A percentile compares a stretch with the other conserved stretches of the same genome.
phyloP scores from a whole-genome alignment of 169 alveolate genomes.

The Plasmodium knowlesi region DNA sequence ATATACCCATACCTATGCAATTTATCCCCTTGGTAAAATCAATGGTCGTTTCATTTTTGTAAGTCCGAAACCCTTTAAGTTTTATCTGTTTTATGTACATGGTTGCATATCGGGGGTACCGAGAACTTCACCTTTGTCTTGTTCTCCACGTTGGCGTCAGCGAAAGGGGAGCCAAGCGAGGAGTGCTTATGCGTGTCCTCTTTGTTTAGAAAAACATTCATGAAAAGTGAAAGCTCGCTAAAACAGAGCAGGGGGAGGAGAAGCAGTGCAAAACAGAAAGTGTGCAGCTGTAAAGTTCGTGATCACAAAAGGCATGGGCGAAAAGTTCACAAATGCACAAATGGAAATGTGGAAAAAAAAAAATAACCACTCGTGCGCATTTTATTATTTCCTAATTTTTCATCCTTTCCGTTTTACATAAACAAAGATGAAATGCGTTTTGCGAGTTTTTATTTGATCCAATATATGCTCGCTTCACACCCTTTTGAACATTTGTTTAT shows the following conservation, averaged over 20 bases:
- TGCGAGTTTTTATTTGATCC: neutral
- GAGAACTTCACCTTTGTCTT: neutral
- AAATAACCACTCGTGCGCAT: neutral
- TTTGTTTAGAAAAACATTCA: neutral
- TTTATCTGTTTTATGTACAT: conserved; percentile 88
- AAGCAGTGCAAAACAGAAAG: neutral
- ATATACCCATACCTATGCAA: conserved; percentile 76
- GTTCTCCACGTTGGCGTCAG: neutral
- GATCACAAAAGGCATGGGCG: neutral
- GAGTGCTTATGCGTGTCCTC: neutral
- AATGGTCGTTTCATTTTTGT: conserved; percentile 85
- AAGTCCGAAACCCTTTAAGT: conserved; percentile 88
- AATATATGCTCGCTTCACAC: neutral
- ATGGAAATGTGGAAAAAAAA: conserved; percentile 4
- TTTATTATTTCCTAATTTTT: neutral
- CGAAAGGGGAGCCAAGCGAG: neutral
- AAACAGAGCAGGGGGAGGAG: neutral
- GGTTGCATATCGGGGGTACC: conserved; percentile 17
- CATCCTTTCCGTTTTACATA: neutral
- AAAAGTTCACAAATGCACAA: neutral
- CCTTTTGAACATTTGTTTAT: neutral
- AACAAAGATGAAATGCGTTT: neutral
- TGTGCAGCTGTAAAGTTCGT: neutral
- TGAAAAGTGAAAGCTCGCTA: neutral
- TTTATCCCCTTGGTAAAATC: conserved; percentile 87